Base-by-base conservation (phyloP, 495 filamentous ascomycete species). In the Xylaria palmicola region DNA sequence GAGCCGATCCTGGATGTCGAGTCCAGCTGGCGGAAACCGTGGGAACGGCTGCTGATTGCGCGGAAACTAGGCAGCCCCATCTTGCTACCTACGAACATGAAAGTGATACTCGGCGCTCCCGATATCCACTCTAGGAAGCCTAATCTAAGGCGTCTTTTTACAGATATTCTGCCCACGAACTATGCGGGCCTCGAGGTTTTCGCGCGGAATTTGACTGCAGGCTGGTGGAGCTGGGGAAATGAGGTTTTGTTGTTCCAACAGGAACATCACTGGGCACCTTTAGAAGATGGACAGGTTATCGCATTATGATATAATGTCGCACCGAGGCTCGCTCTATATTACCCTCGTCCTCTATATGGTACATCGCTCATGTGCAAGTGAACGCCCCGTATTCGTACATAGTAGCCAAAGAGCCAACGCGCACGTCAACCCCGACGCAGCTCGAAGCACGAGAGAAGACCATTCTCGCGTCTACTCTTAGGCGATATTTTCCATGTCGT, bases 91-190 rank as follows among this genome's bases (percentile, higher is more conserved):
- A 59, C 85, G 13, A 72, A 70, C 26, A 79, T 75, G 53, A 80
- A 84, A 69, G 82, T 91, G 9, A 84, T 98, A 53, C 76, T 91
- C 6, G 87, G 85, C 12, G 93, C 96, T 26, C 92, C 93, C 4
- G 93, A 97, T 75, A 61, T 94, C 26, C 94, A 98, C 76, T 97
- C 93, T 1, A 79, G 92, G 54, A 98, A 98, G 69, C 94, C 93
- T 7, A 80, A 75, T 68, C 51, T 83, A 26, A 70, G 75, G 57
- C 56, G 57, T 4, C 54, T 86, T 24, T 79, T 86, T 54, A 74
- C 79, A 26, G 61, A 70, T 30, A 56, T 80, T 29, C 47, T 84
- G 29, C 78, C 78, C 3, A 43, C 56, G 15, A 63, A 78, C 4
- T 91, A 93, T 66, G 66, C 75, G 27, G 91, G 82, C 4, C 68